Conservation (phyloP, 108 stramenopile genomes). For the Conticribra guillardii region DNA sequence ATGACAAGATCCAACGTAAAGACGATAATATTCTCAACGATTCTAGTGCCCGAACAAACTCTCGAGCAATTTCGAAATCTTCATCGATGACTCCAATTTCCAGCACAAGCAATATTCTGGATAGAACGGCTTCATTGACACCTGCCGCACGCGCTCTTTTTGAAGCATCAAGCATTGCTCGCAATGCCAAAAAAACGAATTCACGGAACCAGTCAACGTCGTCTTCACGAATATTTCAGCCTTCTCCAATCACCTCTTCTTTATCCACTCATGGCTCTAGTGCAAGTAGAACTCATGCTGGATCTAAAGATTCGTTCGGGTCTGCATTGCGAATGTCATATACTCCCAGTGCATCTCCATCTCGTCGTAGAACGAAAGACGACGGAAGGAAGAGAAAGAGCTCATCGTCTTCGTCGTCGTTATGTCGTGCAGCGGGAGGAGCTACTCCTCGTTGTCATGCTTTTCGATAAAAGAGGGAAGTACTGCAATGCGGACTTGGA, state of each 20-base stretch:
- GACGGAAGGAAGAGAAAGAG: neutral
- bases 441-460: conserved; percentile 34
- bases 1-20: no score
- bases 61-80: neutral
- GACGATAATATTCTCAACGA: no score
- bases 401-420: conserved; percentile 10
- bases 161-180: conserved; percentile 26
- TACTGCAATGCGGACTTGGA: no score
- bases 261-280: conserved; percentile 2
- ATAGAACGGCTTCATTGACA: conserved; percentile 48
- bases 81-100: no score
- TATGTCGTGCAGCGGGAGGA: conserved; percentile 34
- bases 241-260: conserved; percentile 16
- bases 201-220: neutral
- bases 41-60: neutral
- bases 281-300: conserved; percentile 22
- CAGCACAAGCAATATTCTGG: no score
- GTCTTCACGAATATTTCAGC: conserved; percentile 35
- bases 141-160: conserved; percentile 59
- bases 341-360: conserved; percentile 33
- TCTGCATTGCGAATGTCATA: conserved; percentile 44
- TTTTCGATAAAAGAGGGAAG: no score
- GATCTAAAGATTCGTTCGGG: conserved; percentile 45
- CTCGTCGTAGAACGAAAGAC: neutral
- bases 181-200: neutral